Base-by-base conservation (phyloP, 805 yeast species). In the Phaffomyces opuntiae region DNA sequence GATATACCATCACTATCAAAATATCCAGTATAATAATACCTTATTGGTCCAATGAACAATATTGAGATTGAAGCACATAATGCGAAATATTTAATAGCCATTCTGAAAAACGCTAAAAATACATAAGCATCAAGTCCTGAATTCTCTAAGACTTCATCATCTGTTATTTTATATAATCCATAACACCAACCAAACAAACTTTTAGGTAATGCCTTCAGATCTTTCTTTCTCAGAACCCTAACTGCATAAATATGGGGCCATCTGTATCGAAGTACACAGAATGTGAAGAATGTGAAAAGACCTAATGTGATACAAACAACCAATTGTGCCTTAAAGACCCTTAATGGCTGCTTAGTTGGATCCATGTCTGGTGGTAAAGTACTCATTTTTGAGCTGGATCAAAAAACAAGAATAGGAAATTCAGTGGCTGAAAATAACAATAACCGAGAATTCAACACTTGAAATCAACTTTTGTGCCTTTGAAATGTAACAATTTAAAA, bases 71-170 rank as follows among this genome's bases (percentile, higher is more conserved):
- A 50, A 40, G 86, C 73, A 56, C 89, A 84, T 0, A 77, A 67
- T 2, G 79, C 68, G 27, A 91, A 66, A 14, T 86, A 69, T 59
- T 80, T 78, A 44, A 90, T 86, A 49, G 93, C 77, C 89, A 90
- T 87, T 49, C 84, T 82, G 74, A 93, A 93, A 64, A 91, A 91
- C 2, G 91, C 88, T 29, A 91, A 66, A 57, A 86, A 91, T 43
- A 93, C 98, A 65, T 75, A 88, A 0, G 97, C 97, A 66, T 91
- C 99, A 39, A 91, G 66, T 0, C 99, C 99, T 3, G 96, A 95
- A 56, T 83, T 83, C 50, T 88, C 91, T 43, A 93, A 69, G 1
- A 93, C 79, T 49, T 89, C 88, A 11, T 77, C 74, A 53, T 93
- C 98, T 21, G 75, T 70, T n/a, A 91, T 78, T 14, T 63, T 62